Evolutionary conservation across 306 rosid genomes (phyloP).

Genomic region (Malus sylvestris): DNA sequence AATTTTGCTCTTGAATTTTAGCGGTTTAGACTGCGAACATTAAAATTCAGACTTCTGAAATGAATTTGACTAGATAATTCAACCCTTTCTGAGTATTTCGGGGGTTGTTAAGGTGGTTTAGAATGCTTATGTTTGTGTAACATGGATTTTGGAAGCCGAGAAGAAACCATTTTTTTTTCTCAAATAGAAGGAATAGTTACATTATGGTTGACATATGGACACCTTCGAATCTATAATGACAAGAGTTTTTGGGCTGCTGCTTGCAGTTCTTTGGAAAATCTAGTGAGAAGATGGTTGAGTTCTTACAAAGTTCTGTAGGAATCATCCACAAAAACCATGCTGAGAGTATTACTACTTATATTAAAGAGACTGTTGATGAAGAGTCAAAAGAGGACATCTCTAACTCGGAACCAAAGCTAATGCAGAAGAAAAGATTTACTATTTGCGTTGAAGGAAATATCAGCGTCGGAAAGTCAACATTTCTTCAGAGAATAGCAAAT

Average conservation of each 20-base stretch:
- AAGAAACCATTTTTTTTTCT: background rate
- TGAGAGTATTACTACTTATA: constrained; percentile 80
- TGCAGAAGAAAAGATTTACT: constrained; percentile 65
- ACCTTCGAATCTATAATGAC: constrained; percentile 6
- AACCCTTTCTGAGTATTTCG: background rate
- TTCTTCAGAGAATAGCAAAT: constrained; percentile 87
- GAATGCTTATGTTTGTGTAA: background rate
- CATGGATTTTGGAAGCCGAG: background rate
- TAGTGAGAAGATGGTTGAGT: constrained; percentile 83
- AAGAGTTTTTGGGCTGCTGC: constrained; percentile 2
- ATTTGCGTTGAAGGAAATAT: constrained; percentile 96
- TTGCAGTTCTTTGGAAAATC: constrained; percentile 82
- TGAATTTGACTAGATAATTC: background rate
- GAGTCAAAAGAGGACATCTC: constrained; percentile 63
- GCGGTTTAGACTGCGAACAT: background rate
- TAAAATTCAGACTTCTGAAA: background rate
- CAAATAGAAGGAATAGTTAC: background rate
- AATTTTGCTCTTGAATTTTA: background rate
- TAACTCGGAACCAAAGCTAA: constrained; percentile 21
- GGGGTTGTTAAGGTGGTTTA: background rate
- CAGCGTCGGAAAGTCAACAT: constrained; percentile 91
- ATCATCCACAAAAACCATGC: constrained; percentile 96
- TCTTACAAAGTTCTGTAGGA: constrained; percentile 82
- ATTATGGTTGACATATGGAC: background rate
- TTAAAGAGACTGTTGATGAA: constrained; percentile 81